Evolutionary conservation across 495 filamentous ascomycete genomes (phyloP).

Genomic region (Pyrenula massariospora): DNA sequence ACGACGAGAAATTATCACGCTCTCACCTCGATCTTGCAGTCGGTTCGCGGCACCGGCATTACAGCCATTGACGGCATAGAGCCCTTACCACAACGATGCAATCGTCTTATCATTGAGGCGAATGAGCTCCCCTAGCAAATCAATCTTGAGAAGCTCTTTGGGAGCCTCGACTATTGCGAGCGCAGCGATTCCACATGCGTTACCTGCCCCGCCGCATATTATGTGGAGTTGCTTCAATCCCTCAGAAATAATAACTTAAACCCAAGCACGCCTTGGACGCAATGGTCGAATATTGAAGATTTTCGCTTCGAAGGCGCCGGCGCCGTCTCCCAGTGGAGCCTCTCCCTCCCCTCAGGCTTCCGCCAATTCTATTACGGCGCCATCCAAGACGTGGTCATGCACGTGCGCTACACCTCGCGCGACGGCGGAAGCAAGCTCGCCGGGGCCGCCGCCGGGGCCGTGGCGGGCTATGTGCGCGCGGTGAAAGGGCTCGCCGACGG

Average conservation of each 20-base stretch:
- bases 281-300: not conserved
- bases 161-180: constrained; percentile 2
- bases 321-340: constrained; percentile 14
- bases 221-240: constrained; percentile 17
- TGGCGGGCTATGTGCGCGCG: not conserved
- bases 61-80: not conserved
- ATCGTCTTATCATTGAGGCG: not conserved
- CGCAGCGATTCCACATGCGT: constrained; percentile 15
- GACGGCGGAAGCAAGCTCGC: not conserved
- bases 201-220: constrained; percentile 13
- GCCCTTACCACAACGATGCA: not conserved
- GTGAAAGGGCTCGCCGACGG: not conserved
- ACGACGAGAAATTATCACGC: not conserved
- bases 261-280: not conserved
- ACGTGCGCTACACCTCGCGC: constrained; percentile 17
- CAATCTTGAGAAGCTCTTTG: constrained; percentile 8
- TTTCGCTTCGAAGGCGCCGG: constrained; percentile 32
- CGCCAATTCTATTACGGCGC: constrained; percentile 19
- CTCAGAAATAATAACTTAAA: constrained; percentile 9
- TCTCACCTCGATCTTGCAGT: not conserved
- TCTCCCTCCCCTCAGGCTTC: constrained; percentile 13
- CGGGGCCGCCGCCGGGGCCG: not conserved
- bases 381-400: constrained; percentile 20
- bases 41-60: not conserved
- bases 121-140: not conserved